Evolutionary conservation across 495 filamentous ascomycete genomes (phyloP), one percentile per base, ranked within the genome.

Genomic region (Filosporella fistucella): DNA sequence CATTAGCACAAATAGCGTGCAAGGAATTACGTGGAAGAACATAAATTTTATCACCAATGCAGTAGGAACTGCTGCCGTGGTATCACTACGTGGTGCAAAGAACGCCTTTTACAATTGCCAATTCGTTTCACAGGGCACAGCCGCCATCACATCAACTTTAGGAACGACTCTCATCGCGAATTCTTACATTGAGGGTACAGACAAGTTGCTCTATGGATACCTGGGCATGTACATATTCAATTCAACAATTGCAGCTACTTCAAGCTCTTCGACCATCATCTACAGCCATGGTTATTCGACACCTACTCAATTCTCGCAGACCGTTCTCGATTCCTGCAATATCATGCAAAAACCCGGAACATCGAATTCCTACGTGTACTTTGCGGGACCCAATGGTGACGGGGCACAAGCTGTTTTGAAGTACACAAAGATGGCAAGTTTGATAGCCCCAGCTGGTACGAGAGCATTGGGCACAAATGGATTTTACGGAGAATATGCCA

Each of bases 401-500:
- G 43, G 43, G 4, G 14, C 43, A 2, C 43, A 46, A 23, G 43
- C 30, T 21, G 43, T 46, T 3, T 23, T 35, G 13, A 46, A 46
- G 29, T 35, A 46, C 32, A 46, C 43, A 8, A 35, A 8, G 9
- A 35, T 46, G 43, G 43, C 43, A 34, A 46, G 43, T 25, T 36
- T 35, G 14, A 46, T 46, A 12, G 43, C 43, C 18, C 43, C 43
- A 10, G 8, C 26, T 12, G 43, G 43, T 5, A 46, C 43, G 3
- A 34, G 43, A 46, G 43, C 43, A 14, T 13, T 34, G 20, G 32
- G 43, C 17, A 36, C 43, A 5, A 36, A 36, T 21, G 28, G 29
- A 3, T 46, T 46, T 23, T 46, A 20, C 24, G 43, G 43, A n/a
- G 43, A 46, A 35, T 46, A 46, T 46, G 30, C 14, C 11, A 46